A percentile compares a stretch with the other conserved stretches of the same genome.
Conservation (phyloP, 768 basidiomycete genomes). For the Daedaleopsis sinensis region DNA sequence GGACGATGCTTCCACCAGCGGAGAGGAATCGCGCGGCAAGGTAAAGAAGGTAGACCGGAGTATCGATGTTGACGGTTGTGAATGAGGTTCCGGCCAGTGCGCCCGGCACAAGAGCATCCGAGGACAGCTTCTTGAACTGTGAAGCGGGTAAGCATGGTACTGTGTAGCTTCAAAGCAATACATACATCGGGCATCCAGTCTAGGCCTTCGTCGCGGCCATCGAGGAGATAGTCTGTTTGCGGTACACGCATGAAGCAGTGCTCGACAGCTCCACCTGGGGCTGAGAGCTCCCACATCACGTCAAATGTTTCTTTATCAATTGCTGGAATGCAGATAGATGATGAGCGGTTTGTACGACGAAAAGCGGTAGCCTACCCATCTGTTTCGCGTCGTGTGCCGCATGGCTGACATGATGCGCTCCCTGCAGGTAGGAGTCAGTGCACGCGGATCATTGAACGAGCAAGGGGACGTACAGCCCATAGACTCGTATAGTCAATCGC, state of each 20-base stretch:
- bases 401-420: constrained; percentile 76
- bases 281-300: constrained; percentile 75
- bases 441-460: not conserved
- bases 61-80: constrained; percentile 70
- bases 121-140: constrained; percentile 45
- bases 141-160: not conserved
- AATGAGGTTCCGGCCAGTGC: constrained; percentile 59
- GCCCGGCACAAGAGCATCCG: constrained; percentile 43
- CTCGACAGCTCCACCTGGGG: constrained; percentile 55
- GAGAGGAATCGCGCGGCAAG: constrained; percentile 60
- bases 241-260: constrained; percentile 64
- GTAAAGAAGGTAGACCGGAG: constrained; percentile 63
- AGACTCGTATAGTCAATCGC: constrained; percentile 77
- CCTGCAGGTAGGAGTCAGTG: constrained; percentile 42
- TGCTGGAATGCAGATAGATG: constrained; percentile 38
- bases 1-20: constrained; percentile 63
- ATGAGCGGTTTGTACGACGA: not conserved
- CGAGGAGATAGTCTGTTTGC: constrained; percentile 61
- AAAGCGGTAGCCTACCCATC: no score
- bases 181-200: constrained; percentile 40
- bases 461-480: constrained; percentile 69
- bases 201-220: constrained; percentile 38
- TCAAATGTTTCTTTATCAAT: constrained; percentile 76
- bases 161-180: not conserved
- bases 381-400: constrained; percentile 54